Conservation (phyloP, 2,329 filamentous ascomycete genomes). For the Alternaria solani region DNA sequence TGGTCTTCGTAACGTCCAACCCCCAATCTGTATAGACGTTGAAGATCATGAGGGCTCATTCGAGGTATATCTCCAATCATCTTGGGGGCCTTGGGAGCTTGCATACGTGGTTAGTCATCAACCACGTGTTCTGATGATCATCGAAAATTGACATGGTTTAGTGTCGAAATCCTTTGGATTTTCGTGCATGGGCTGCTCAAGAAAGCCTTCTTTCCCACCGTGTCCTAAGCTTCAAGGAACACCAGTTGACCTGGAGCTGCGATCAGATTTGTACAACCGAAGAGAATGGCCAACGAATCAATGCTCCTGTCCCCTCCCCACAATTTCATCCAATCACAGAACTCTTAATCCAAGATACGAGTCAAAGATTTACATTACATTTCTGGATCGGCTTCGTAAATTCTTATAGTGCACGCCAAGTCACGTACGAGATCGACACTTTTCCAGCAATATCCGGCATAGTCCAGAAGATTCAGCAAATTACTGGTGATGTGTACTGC, state of each 20-base stretch:
- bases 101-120: background rate
- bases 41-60: background rate
- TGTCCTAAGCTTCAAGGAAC: background rate
- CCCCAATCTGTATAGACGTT: fast-evolving
- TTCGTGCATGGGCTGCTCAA: background rate
- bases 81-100: background rate
- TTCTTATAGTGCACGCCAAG: background rate
- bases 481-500: background rate
- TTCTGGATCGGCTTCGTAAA: background rate
- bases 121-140: background rate
- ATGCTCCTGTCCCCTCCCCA: background rate
- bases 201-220: background rate
- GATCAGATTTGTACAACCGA: background rate
- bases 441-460: background rate
- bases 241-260: background rate
- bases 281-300: background rate
- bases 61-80: background rate
- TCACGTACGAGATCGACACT: background rate
- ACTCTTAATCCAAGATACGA: background rate
- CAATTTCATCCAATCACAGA: background rate
- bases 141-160: background rate
- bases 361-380: background rate
- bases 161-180: background rate
- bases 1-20: fast-evolving
- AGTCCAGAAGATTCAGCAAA: background rate